Evolutionary conservation across 2,329 filamentous ascomycete species (phyloP), one percentile per base, ranked within the genome.

Genomic region (Stagonosporopsis tanaceti): DNA sequence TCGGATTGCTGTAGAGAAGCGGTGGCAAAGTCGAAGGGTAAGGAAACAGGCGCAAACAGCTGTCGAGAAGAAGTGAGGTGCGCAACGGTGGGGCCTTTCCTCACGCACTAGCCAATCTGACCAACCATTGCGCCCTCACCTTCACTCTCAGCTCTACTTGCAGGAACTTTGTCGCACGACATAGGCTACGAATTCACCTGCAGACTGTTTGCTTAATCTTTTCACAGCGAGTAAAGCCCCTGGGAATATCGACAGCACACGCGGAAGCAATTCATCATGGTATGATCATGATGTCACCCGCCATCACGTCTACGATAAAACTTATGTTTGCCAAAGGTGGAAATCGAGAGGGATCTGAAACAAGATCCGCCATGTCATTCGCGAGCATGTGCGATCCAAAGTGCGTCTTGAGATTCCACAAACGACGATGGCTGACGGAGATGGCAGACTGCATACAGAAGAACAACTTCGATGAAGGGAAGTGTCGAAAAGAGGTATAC

Each of bases 361-460:
- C 85, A 86, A 34, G 86, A 91, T 69, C 91, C 92, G 60, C 89
- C 93, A 24, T 97, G 93, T 72, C 93, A 96, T 80, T 86, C 92
- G 56, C 86, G 89, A 72, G 94, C 93, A 61, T 97, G 93, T 78
- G 92, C 91, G 8, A 97, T 97, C 59, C 93, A 97, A 85, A 86
- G 93, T 95, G 59, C 27, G 66, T 59, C 12, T 14, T 8, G 25
- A 41, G 12, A 9, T 14, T 34, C 17, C 17, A 24, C 25, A 12
- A 12, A n/a, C 22, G 3, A 20, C 6, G 17, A 9, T 30, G 15
- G 27, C 45, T 41, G 24, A 50, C 41, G 46, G 15, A 39, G 24
- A 25, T 17, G 7, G 11, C 45, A 96, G 92, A 89, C 67, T 99
- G 95, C 72, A 82, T 99, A 61, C 87, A 86, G 44, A 94, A 88